Evolutionary conservation across 345 rosid species (phyloP).

Genomic region (Xanthoceras sorbifolium): DNA sequence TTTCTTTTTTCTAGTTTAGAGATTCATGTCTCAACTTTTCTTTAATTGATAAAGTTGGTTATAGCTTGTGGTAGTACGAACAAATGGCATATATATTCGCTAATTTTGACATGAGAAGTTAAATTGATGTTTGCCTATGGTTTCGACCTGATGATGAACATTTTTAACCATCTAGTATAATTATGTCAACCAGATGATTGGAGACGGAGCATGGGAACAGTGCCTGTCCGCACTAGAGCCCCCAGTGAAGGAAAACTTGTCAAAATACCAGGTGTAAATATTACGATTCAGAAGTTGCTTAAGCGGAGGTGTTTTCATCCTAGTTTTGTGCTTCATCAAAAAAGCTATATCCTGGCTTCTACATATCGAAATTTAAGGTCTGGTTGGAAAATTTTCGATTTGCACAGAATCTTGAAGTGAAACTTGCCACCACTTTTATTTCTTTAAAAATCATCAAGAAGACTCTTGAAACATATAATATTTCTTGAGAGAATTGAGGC

Average conservation of each 20-base stretch:
- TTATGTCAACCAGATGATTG: constrained; percentile 14
- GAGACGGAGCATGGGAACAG: constrained; percentile 24
- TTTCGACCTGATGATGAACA: background rate
- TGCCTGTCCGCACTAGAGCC: constrained; percentile 22
- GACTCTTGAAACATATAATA: background rate
- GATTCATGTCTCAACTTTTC: background rate
- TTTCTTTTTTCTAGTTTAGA: background rate
- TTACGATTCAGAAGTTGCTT: background rate
- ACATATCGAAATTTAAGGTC: background rate
- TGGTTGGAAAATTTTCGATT: background rate
- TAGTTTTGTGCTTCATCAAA: background rate
- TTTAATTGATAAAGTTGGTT: background rate
- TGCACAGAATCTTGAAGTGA: background rate
- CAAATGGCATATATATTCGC: background rate
- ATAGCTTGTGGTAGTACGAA: background rate
- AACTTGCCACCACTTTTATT: background rate
- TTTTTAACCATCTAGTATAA: background rate
- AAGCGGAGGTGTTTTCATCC: background rate
- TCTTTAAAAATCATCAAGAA: background rate
- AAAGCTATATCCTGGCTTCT: background rate
- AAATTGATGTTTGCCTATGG: background rate
- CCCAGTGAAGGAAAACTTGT: constrained; percentile 18
- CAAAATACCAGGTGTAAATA: constrained; percentile 19
- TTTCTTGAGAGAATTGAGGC: background rate
- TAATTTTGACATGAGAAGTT: background rate